Evolutionary conservation across 352 stramenopile species (phyloP), one percentile per base, ranked within the genome.

Genomic region (Blastocystis sp.): DNA sequence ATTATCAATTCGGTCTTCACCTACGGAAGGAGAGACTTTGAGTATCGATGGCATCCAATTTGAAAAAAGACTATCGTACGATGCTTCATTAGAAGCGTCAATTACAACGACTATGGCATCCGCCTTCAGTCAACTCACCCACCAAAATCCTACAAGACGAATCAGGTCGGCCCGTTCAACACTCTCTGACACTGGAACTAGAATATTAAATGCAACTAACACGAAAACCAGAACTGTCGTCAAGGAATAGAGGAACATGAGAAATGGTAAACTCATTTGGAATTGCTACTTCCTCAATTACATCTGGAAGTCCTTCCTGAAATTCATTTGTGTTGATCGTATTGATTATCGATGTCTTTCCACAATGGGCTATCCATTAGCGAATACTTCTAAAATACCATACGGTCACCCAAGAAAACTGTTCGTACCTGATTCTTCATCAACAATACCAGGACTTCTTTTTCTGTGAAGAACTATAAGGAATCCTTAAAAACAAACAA

Each of bases 321-420:
- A 67, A 83, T 39, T 66, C 71, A 27, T 66, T 66, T 46, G 27
- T 51, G 2, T 57, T 65, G 29, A 83, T 65, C 11, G 51, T 39
- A 43, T 83, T 83, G 46, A 83, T 65, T 35, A 83, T 83, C 32
- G 71, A 83, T 4, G 71, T 52, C 49, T 83, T 83, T 46, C 71
- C 71, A 46, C 71, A 52, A 21, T 66, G 29, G 29, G 49, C 71
- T 83, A 83, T 16, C 16, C 35, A 24, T 49, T 52, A 61, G 46
- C 5, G 37, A 21, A 27, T 66, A 35, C 1, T n/a, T 51, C 16
- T 9, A 1, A 19, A 2, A n/a, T 32, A 51, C 12, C 29, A 5
- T 46, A 83, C 71, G 24, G 49, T 83, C 71, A 67, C 71, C 71
- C 24, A 83, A 27, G 58, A 83, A 83, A 35, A 83, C 12, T 27